These are phyloP conservation scores for Amylocystis lapponica DNA, from an alignment of 768 basidiomycete species.

Conservation along the genomic window DNA sequence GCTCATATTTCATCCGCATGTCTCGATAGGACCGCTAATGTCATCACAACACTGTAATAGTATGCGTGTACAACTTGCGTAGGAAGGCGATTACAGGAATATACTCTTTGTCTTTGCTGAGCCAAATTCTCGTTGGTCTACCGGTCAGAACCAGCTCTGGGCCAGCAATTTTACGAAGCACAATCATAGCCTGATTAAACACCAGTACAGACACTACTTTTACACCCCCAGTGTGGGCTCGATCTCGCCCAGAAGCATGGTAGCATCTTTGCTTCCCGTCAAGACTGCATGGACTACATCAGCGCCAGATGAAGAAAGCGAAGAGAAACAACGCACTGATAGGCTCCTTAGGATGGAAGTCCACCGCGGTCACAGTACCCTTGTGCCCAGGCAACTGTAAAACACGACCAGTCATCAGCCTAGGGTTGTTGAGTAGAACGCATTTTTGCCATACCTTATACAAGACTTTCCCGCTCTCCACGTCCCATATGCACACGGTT, in stretches of 20 bases:
- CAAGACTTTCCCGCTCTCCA: constrained; percentile 65
- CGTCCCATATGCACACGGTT: constrained; percentile 84
- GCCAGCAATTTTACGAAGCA: no score
- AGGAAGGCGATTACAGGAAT: no score
- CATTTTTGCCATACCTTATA: constrained; percentile 76
- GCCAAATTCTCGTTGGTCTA: no score
- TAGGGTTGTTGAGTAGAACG: background rate
- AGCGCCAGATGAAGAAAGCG: constrained; percentile 29
- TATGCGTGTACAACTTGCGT: no score
- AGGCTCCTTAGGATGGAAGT: constrained; percentile 94
- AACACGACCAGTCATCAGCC: background rate
- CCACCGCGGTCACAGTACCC: constrained; percentile 92
- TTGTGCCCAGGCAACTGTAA: constrained; percentile 88
- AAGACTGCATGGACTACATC: constrained; percentile 50
- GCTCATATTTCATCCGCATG: no score
- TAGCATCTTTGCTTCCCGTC: constrained; percentile 89
- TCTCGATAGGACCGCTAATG: no score
- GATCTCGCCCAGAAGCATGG: constrained; percentile 88
- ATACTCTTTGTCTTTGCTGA: no score
- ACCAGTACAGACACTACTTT: background rate
- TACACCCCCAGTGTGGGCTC: constrained; percentile 48
- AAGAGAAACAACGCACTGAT: constrained; percentile 55
- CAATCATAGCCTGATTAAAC: no score
- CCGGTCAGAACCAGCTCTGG: no score
- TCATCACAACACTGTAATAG: no score